Base-by-base conservation (phyloP, 345 rosid species). In the Hibiscus syriacus region DNA sequence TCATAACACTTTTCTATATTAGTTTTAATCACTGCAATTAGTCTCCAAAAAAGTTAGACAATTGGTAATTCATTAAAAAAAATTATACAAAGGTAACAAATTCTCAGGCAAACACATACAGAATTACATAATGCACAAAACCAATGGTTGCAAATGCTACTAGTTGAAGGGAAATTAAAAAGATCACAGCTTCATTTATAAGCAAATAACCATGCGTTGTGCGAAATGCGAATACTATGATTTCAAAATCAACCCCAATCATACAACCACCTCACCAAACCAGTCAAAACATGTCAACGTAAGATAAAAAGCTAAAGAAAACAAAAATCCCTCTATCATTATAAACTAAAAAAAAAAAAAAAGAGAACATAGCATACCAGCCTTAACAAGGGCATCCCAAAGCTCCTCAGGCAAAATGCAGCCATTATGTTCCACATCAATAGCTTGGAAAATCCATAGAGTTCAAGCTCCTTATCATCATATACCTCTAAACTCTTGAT, bases 371-470 rank as follows among this genome's bases (percentile, higher is more conserved):
- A 29, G 75, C 71, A 64, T 78, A 88, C 98, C 97, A 84, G 94
- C 89, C 73, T 80, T 90, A 60, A 80, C 80, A 72, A 93, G 96
- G 12, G 96, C 96, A 54, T 81, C 87, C 82, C 82, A 87, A 0
- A 90, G 82, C 87, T 93, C 97, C 71, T 86, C 86, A 0, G 94
- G 92, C 69, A 90, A 76, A 85, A 93, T 93, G 85, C 89, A 92
- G 9, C 92, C 96, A 63, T 77, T 90, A 69, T 82, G 94, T 67
- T 85, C 89, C 5, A 89, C 86, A 82, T 89, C 96, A 77, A 89
- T 89, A 11, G 86, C 82, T 66, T 86, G 83, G 56, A 89, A 89
- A 23, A 86, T 89, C 69, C 70, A 64, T 89, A 86, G 17, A 89
- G 76, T 77, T 86, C 96, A 46, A 89, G 83, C 85, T 89, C 96